A percentile compares a stretch with the other conserved stretches of the same genome.
phyloP scores from a whole-genome alignment of 108 stramenopile species.

The Nitzschia putrida region DNA sequence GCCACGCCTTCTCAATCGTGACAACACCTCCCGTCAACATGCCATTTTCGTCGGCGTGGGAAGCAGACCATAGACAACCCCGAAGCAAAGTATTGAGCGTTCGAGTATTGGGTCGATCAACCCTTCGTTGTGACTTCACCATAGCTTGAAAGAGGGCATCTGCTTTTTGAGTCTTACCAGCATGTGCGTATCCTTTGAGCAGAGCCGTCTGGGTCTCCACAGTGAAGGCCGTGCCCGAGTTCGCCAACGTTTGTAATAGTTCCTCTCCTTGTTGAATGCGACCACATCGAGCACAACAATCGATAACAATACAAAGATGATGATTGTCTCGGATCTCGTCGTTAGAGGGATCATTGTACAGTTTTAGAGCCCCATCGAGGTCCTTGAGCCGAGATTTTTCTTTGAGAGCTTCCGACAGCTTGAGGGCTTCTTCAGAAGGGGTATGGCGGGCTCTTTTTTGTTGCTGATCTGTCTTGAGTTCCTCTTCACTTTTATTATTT shows the following conservation, averaged over 20 bases:
- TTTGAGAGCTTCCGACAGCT: slow-evolving; percentile 63
- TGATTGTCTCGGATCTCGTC: slow-evolving; percentile 66
- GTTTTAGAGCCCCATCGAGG: slow-evolving; percentile 56
- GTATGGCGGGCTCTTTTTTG: neutral
- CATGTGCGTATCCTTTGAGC: slow-evolving; percentile 75
- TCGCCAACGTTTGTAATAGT: slow-evolving; percentile 23
- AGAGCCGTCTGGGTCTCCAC: slow-evolving; percentile 79
- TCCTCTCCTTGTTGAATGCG: slow-evolving; percentile 55
- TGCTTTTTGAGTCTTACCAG: slow-evolving; percentile 69
- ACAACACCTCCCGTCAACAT: slow-evolving; percentile 73
- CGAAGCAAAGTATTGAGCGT: slow-evolving; percentile 81
- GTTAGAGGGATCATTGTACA: slow-evolving; percentile 54
- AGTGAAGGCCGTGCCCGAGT: slow-evolving; percentile 20
- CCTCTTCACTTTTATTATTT: neutral
- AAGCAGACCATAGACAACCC: slow-evolving; percentile 85
- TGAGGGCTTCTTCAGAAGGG: slow-evolving; percentile 57
- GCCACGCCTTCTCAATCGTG: slow-evolving; percentile 73
- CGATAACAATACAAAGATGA: slow-evolving; percentile 81
- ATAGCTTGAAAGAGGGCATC: slow-evolving; percentile 57
- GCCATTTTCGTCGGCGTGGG: slow-evolving; percentile 30
- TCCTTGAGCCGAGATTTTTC: slow-evolving; percentile 66
- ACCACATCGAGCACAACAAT: slow-evolving; percentile 82
- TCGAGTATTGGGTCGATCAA: slow-evolving; percentile 64
- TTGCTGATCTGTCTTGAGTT: neutral
- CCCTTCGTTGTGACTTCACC: slow-evolving; percentile 22